Percentiles rank a stretch among this genome's conserved stretches.
phyloP scores from a whole-genome alignment of 2,329 filamentous ascomycete genomes.

The Teratosphaeria viscida region DNA sequence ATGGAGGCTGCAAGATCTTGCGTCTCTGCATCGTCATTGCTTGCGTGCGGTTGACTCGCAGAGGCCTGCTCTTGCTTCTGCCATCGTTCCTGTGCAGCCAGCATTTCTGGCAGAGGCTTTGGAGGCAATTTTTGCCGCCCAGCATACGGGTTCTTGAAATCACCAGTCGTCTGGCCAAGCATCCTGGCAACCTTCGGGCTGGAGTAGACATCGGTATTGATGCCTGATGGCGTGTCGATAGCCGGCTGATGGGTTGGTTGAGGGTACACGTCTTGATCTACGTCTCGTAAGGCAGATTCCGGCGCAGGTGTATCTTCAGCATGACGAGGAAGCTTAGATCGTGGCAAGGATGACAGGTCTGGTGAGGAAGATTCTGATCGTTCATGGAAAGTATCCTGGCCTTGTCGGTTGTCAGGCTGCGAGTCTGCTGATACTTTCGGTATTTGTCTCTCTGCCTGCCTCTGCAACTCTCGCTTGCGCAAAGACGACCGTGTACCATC shows the following conservation, averaged over 20 bases:
- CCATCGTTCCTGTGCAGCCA: constrained; percentile 17
- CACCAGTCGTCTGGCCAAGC: constrained; percentile 29
- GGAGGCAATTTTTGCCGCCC: constrained; percentile 20
- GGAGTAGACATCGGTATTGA: constrained; percentile 7
- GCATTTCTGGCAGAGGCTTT: constrained; percentile 25
- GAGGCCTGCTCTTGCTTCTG: constrained; percentile 7
- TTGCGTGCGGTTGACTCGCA: background rate
- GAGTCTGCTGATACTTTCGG: constrained; percentile 41
- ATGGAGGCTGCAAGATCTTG: constrained; percentile 27
- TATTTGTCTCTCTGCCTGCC: constrained; percentile 41
- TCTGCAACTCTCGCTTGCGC: constrained; percentile 29
- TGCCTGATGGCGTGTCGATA: constrained; percentile 43
- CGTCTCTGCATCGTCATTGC: constrained; percentile 24
- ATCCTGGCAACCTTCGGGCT: constrained; percentile 41
- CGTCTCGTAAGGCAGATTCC: constrained; percentile 30
- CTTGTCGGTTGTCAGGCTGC: constrained; percentile 23
- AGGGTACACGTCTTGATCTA: constrained; percentile 44
- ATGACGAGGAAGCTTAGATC: constrained; percentile 45
- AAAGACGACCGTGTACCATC: constrained; percentile 27
- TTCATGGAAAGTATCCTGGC: constrained; percentile 47
- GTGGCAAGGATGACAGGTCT: constrained; percentile 43
- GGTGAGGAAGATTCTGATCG: constrained; percentile 38
- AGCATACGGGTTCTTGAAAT: constrained; percentile 29
- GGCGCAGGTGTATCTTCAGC: constrained; percentile 37
- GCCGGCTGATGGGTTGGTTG: constrained; percentile 1